phyloP scores from a whole-genome alignment of 164 flowering plant genomes.

The Piper betle region DNA sequence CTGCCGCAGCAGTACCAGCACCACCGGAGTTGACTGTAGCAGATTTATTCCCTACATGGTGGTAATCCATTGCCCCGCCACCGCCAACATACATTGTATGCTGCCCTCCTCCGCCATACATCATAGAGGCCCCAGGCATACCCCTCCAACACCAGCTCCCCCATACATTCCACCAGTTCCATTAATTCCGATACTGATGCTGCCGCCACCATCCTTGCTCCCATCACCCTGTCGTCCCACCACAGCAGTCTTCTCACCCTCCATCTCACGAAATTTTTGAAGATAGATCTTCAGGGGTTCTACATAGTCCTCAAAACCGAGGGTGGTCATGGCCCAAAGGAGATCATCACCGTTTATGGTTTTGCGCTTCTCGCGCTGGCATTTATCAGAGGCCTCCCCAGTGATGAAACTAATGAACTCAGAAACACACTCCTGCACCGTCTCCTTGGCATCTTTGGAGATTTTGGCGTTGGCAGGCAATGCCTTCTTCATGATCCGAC shows the following conservation, averaged over 20 bases:
- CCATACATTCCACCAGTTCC: constrained; percentile 1
- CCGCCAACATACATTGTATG: constrained; percentile 9
- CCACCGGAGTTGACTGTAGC: constrained; percentile 6
- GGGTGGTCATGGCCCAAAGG: constrained; percentile 56
- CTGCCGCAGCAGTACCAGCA: constrained; percentile 2
- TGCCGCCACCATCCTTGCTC: constrained; percentile 6
- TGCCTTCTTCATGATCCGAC: constrained; percentile 53
- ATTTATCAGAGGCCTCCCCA: constrained; percentile 54
- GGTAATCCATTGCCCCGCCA: constrained; percentile 20
- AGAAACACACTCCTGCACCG: constrained; percentile 57
- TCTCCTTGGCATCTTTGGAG: constrained; percentile 54
- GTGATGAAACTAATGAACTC: constrained; percentile 62
- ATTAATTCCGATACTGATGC: neutral
- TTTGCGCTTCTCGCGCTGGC: constrained; percentile 51
- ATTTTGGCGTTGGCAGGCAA: constrained; percentile 53
- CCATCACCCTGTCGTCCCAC: constrained; percentile 13
- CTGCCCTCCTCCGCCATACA: constrained; percentile 5
- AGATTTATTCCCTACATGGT: constrained; percentile 12
- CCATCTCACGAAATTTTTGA: constrained; percentile 38
- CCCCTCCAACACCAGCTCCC: constrained; percentile 12
- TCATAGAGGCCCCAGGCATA: constrained; percentile 10
- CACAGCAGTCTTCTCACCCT: constrained; percentile 29
- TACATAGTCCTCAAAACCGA: constrained; percentile 53
- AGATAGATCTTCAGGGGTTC: constrained; percentile 44
- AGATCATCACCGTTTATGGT: constrained; percentile 58